phyloP scores from a whole-genome alignment of 31 red algal species.

The Odonthalia washingtoniensis region DNA sequence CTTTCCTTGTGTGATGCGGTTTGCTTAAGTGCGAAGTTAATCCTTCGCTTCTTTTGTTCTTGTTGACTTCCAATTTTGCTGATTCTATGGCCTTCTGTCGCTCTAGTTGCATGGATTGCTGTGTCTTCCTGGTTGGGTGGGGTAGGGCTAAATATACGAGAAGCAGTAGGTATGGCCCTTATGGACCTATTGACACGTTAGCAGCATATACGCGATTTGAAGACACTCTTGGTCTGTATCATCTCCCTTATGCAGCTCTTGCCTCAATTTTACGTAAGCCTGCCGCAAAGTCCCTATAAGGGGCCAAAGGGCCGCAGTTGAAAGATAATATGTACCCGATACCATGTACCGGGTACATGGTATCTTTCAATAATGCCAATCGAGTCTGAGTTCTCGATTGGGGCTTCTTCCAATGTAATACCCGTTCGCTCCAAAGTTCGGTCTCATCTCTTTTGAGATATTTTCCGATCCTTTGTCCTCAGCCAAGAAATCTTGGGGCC shows the following conservation, averaged over 20 bases:
- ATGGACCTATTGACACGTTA: conserved; percentile 24
- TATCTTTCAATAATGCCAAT: conserved; percentile 49
- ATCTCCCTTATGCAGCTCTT: conserved; percentile 12
- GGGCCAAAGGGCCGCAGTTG: no score
- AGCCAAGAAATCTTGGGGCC: no score
- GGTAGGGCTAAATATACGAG: conserved; percentile 43
- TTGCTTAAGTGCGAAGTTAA: conserved; percentile 34
- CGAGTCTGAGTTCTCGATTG: conserved; percentile 18
- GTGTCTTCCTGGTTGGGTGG: not conserved
- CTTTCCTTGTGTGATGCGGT: not conserved
- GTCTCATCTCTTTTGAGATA: no score
- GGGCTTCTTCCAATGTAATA: conserved; percentile 15
- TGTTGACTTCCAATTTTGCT: conserved; percentile 34
- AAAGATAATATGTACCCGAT: no score
- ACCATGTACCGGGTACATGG: no score
- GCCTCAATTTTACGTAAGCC: conserved; percentile 19
- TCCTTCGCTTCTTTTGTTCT: conserved; percentile 14
- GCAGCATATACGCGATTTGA: conserved; percentile 35
- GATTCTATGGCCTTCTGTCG: conserved; percentile 5
- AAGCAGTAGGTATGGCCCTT: conserved; percentile 22
- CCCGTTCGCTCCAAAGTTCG: not conserved
- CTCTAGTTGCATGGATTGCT: conserved; percentile 8
- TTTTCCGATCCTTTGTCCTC: no score
- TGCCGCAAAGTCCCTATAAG: no score
- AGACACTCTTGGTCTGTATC: conserved; percentile 1